Percentiles rank a stretch among this genome's conserved stretches.
Evolutionary conservation across 1,139 yeast genomes (phyloP).

Genomic region (Pichia cactophila): DNA sequence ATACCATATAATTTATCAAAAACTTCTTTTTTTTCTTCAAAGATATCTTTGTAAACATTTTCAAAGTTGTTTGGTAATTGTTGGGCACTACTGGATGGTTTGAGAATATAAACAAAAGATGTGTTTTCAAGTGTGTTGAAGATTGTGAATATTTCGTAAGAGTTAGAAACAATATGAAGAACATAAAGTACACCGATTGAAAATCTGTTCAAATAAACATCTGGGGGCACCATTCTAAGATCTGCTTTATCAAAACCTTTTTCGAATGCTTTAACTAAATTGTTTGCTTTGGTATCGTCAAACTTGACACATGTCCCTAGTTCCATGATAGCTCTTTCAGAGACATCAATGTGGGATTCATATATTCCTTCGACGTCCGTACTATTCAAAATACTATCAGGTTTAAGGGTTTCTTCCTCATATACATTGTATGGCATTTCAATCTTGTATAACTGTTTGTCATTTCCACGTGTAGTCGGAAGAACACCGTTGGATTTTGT

Average conservation of each 20-base stretch:
- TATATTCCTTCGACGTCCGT: conserved; percentile 62
- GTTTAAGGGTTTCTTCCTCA: conserved; percentile 47
- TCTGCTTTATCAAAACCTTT: conserved; percentile 71
- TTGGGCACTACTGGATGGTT: conserved; percentile 66
- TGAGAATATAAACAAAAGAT: conserved; percentile 51
- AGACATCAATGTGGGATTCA: conserved; percentile 62
- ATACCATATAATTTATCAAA: conserved; percentile 37
- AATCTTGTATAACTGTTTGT: conserved; percentile 43
- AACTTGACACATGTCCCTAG: conserved; percentile 70
- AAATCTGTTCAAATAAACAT: conserved; percentile 46
- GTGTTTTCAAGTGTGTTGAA: conserved; percentile 59
- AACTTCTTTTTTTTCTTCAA: conserved; percentile 39
- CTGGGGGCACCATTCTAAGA: conserved; percentile 37
- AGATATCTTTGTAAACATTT: conserved; percentile 48
- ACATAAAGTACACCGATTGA: conserved; percentile 59
- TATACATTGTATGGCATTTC: conserved; percentile 61
- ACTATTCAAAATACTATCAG: conserved; percentile 60
- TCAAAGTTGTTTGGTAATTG: conserved; percentile 50
- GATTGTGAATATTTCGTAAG: conserved; percentile 66
- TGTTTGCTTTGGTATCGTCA: conserved; percentile 64
- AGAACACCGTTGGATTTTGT: conserved; percentile 53
- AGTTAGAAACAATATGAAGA: conserved; percentile 66
- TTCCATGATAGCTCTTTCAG: conserved; percentile 70
- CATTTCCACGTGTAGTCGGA: conserved; percentile 63
- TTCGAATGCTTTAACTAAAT: conserved; percentile 81